Conservation (phyloP, 306 rosid species). For the Datisca glomerata region DNA sequence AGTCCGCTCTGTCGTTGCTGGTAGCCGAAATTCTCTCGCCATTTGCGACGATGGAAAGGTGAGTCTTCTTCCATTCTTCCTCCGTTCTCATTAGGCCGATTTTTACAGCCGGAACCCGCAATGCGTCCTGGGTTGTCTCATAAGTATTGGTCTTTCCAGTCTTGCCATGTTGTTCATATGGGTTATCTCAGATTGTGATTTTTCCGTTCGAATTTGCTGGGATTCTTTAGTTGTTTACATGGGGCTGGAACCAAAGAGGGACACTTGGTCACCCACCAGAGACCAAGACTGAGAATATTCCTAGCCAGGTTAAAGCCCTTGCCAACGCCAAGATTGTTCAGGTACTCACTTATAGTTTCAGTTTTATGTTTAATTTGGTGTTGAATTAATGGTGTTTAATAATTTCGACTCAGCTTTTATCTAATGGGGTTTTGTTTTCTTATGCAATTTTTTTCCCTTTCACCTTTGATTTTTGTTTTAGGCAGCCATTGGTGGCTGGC, state of each 20-base stretch:
- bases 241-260: conserved; percentile 99
- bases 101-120: background rate
- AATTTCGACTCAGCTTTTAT: conserved; percentile 1
- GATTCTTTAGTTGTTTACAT: conserved; percentile 66
- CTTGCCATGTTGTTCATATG: too few species aligned
- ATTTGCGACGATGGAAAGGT: conserved; percentile 83
- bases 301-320: conserved; percentile 90
- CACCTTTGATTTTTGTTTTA: conserved; percentile 27
- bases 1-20: conserved; percentile 78
- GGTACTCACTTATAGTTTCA: conserved; percentile 29
- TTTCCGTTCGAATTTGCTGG: conserved; percentile 4
- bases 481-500: conserved; percentile 99
- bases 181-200: background rate
- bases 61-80: background rate
- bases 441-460: too few species aligned
- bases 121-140: too few species aligned
- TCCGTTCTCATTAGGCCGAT: background rate
- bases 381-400: background rate
- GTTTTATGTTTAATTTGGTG: background rate
- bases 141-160: too few species aligned
- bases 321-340: conserved; percentile 63
- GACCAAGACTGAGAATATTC: conserved; percentile 75
- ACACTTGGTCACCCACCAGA: conserved; percentile 88
- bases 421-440: too few species aligned
- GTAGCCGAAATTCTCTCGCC: conserved; percentile 94